Evolutionary conservation across 2,329 filamentous ascomycete genomes (phyloP).

Genomic region (Drechslera avenae): DNA sequence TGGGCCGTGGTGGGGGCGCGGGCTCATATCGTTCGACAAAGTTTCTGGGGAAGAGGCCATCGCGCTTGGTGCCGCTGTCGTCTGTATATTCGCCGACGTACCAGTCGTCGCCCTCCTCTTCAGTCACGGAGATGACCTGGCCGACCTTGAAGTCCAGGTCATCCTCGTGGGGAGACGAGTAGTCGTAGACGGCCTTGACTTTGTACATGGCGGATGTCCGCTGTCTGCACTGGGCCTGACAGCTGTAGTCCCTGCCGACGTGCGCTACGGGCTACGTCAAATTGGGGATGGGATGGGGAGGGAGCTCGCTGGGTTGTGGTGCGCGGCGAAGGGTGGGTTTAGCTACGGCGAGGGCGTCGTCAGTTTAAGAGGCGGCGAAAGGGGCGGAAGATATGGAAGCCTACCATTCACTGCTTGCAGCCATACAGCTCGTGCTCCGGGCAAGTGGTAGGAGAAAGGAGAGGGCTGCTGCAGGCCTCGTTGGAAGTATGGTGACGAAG

Average conservation of each 20-base stretch:
- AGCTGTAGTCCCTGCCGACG: slow-evolving; percentile 19
- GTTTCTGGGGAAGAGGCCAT: slow-evolving; percentile 93
- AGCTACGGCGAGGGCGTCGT: slow-evolving; percentile 22
- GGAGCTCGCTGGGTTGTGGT: slow-evolving; percentile 9
- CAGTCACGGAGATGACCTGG: slow-evolving; percentile 92
- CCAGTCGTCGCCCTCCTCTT: slow-evolving; percentile 93
- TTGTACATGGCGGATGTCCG: slow-evolving; percentile 71
- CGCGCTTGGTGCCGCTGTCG: slow-evolving; percentile 71
- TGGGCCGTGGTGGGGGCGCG: slow-evolving; percentile 82
- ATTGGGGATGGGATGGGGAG: too few species aligned
- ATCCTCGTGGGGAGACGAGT: slow-evolving; percentile 89
- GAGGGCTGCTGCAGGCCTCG: slow-evolving; percentile 18
- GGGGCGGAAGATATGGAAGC: slow-evolving; percentile 8
- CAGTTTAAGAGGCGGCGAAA: slow-evolving; percentile 19
- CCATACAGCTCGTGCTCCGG: slow-evolving; percentile 13
- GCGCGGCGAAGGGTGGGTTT: slow-evolving; percentile 17
- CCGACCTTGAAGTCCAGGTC: slow-evolving; percentile 85
- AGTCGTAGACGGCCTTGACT: slow-evolving; percentile 96
- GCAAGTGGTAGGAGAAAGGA: slow-evolving; percentile 11
- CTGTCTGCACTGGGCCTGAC: slow-evolving; percentile 3
- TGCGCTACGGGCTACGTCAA: slow-evolving; percentile 6
- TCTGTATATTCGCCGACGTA: slow-evolving; percentile 87
- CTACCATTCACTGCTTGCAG: slow-evolving; percentile 14
- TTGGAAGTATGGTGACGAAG: slow-evolving; percentile 24
- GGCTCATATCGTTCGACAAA: slow-evolving; percentile 98